Evolutionary conservation across 2,329 filamentous ascomycete species (phyloP).

Genomic region (Colletotrichum simmondsii): DNA sequence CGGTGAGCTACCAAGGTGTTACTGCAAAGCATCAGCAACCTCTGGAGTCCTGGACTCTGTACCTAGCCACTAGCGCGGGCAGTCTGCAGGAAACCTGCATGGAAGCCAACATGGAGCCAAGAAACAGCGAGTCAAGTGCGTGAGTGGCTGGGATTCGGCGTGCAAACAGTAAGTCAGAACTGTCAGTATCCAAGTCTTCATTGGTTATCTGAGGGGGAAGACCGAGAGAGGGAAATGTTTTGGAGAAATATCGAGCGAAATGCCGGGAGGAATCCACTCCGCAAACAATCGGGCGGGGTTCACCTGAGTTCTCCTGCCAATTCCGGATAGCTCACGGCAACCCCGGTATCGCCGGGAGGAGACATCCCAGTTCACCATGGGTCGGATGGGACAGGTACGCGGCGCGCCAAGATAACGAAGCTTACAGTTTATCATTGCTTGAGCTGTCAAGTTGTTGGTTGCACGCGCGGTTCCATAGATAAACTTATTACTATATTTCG

Average conservation of each 20-base stretch:
- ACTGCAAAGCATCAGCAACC: not conserved
- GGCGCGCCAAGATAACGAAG: not conserved
- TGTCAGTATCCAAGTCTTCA: not conserved
- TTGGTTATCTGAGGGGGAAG: not conserved
- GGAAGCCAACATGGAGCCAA: not conserved
- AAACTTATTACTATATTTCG: not conserved
- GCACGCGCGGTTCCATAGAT: not conserved
- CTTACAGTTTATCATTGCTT: not conserved
- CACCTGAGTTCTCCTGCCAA: slow-evolving; percentile 3
- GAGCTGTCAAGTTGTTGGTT: not conserved
- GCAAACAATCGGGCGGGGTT: slow-evolving; percentile 2
- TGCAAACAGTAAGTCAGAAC: no score
- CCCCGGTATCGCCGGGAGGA: not conserved
- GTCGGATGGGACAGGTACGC: not conserved
- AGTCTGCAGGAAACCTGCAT: not conserved
- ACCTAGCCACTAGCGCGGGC: no score
- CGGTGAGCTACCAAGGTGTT: no score
- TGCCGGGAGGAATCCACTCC: slow-evolving; percentile 5
- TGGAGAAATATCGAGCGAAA: slow-evolving; percentile 13
- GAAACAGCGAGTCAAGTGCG: not conserved
- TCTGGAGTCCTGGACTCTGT: not conserved
- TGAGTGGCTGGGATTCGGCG: not conserved
- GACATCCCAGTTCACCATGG: not conserved
- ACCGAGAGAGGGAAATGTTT: not conserved
- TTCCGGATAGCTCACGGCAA: slow-evolving; percentile 3